Evolutionary conservation across 176 grass and related monocot genomes (phyloP).

Genomic region (Oryza meyeriana): DNA sequence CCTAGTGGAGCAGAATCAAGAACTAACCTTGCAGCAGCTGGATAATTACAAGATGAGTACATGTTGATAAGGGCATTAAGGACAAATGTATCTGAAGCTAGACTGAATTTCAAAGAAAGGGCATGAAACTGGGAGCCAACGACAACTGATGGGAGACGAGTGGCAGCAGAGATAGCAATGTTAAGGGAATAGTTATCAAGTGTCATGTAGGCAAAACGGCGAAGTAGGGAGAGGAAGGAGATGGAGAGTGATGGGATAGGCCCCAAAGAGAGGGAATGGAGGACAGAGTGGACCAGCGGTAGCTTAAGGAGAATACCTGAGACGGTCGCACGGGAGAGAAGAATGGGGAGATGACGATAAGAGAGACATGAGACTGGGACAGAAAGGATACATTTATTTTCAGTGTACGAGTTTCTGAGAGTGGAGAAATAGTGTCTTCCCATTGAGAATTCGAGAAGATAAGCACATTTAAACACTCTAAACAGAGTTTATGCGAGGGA

Average conservation of each 20-base stretch:
- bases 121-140: slow-evolving; percentile 63
- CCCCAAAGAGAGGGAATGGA: slow-evolving; percentile 46
- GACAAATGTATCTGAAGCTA: slow-evolving; percentile 66
- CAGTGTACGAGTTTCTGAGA: not conserved
- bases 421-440: slow-evolving; percentile 3
- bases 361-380: slow-evolving; percentile 37
- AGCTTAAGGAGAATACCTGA: slow-evolving; percentile 54
- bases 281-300: slow-evolving; percentile 53
- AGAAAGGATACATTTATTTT: slow-evolving; percentile 13
- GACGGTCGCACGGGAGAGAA: slow-evolving; percentile 56
- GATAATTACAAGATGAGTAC: slow-evolving; percentile 65
- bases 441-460: not conserved
- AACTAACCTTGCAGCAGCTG: slow-evolving; percentile 51
- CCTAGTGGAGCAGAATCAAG: slow-evolving; percentile 53
- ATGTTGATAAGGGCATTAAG: slow-evolving; percentile 79
- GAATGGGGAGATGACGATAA: slow-evolving; percentile 45
- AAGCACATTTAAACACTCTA: slow-evolving; percentile 17
- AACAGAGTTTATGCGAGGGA: not conserved
- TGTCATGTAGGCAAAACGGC: slow-evolving; percentile 23
- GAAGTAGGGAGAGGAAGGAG: slow-evolving; percentile 59
- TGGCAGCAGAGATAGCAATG: slow-evolving; percentile 54
- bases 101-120: slow-evolving; percentile 61
- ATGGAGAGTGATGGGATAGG: slow-evolving; percentile 51
- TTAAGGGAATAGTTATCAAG: slow-evolving; percentile 73
- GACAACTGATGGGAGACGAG: slow-evolving; percentile 37